A percentile compares a stretch with the other conserved stretches of the same genome.
phyloP scores from a whole-genome alignment of 176 grass and related monocot species.

The Hordeum marinum region DNA sequence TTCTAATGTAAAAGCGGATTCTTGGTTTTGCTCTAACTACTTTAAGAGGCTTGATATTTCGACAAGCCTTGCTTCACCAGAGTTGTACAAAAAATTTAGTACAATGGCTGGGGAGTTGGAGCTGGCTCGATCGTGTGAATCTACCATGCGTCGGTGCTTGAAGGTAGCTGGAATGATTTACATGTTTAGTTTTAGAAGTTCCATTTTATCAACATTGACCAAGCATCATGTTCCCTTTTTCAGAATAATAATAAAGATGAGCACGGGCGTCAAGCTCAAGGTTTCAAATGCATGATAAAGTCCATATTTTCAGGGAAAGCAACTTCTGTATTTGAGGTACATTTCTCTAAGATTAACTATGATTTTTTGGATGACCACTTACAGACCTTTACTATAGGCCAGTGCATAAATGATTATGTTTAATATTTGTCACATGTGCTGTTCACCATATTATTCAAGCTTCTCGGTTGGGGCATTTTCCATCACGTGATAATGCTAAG shows the following conservation, averaged over 20 bases:
- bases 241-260: slow-evolving; percentile 28
- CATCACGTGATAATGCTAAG: not conserved
- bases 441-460: not conserved
- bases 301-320: slow-evolving; percentile 24
- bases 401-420: not conserved
- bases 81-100: slow-evolving; percentile 26
- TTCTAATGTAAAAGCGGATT: slow-evolving; percentile 13
- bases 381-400: not conserved
- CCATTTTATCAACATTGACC: not conserved
- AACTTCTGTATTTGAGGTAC: slow-evolving; percentile 23
- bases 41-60: slow-evolving; percentile 34
- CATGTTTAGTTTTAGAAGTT: not conserved
- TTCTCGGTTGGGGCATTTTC: not conserved
- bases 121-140: not conserved
- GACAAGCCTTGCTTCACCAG: slow-evolving; percentile 18
- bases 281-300: slow-evolving; percentile 18
- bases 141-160: not conserved
- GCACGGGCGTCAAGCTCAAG: not conserved
- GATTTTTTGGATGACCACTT: too few relatives aligned
- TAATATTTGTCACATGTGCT: not conserved
- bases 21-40: slow-evolving; percentile 30
- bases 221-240: not conserved
- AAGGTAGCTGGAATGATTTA: slow-evolving; percentile 27
- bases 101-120: slow-evolving; percentile 3
- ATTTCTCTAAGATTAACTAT: not conserved